Percentiles rank a stretch among this genome's conserved stretches.
Evolutionary conservation across 345 rosid species (phyloP).

Genomic region (Garcia nutans): DNA sequence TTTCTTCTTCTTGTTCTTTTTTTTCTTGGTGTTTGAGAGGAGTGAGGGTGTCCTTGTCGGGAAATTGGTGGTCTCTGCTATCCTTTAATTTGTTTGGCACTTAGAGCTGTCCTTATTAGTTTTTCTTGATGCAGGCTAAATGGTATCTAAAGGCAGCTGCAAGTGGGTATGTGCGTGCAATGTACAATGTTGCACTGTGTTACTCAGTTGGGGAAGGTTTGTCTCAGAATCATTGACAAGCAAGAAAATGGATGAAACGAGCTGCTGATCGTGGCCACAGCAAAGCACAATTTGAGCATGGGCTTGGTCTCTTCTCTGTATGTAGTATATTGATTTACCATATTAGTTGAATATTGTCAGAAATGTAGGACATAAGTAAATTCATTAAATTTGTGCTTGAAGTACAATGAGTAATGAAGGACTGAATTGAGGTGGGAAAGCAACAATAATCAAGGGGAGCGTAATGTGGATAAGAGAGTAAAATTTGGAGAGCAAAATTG

Average conservation of each 20-base stretch:
- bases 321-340: slow-evolving; percentile 8
- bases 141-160: slow-evolving; percentile 86
- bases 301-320: slow-evolving; percentile 81
- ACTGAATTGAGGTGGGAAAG: not conserved
- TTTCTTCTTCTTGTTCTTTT: no score
- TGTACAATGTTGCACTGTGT: slow-evolving; percentile 81
- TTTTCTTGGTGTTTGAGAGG: not conserved
- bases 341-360: not conserved
- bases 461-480: no score
- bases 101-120: not conserved
- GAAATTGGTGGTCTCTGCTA: not conserved
- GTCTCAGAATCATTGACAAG: slow-evolving; percentile 45
- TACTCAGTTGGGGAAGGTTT: slow-evolving; percentile 81
- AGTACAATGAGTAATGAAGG: not conserved
- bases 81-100: not conserved
- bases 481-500: no score
- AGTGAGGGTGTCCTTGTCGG: not conserved
- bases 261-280: slow-evolving; percentile 89
- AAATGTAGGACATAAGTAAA: not conserved
- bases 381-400: not conserved
- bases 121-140: slow-evolving; percentile 44
- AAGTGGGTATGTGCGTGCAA: slow-evolving; percentile 84
- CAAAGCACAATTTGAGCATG: slow-evolving; percentile 89
- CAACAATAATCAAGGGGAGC: not conserved
- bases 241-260: slow-evolving; percentile 88